Evolutionary conservation across 305 asterid species (phyloP).

Genomic region (Solanum chacoense): DNA sequence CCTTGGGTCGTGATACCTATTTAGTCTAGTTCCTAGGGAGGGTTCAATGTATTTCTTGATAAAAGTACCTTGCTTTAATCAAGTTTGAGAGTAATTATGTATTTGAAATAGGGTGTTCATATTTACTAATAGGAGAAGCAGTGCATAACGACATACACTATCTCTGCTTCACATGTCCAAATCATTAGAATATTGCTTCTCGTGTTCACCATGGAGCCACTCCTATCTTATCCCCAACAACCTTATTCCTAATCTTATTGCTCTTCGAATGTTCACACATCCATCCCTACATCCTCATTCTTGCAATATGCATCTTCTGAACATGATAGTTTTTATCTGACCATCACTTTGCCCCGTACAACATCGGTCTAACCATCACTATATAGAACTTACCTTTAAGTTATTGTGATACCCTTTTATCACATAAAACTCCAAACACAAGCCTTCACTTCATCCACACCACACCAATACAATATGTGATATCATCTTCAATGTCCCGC

Average conservation of each 20-base stretch:
- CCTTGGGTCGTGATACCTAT: background rate
- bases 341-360: background rate
- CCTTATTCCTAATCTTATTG: background rate
- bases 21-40: background rate
- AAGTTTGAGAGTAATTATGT: background rate
- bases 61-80: background rate
- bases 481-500: background rate
- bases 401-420: background rate
- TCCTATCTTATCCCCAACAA: background rate
- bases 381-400: background rate
- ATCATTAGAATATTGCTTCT: background rate
- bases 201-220: background rate
- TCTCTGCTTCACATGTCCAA: background rate
- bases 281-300: background rate
- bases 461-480: background rate
- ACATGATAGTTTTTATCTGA: background rate
- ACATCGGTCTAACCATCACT: background rate
- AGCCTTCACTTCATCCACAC: background rate
- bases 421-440: background rate
- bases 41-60: background rate
- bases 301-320: background rate
- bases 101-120: background rate
- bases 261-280: background rate
- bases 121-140: background rate
- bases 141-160: background rate